Evolutionary conservation across 306 rosid genomes (phyloP), one percentile per base, ranked within the genome.

Genomic region (Purshia tridentata): DNA sequence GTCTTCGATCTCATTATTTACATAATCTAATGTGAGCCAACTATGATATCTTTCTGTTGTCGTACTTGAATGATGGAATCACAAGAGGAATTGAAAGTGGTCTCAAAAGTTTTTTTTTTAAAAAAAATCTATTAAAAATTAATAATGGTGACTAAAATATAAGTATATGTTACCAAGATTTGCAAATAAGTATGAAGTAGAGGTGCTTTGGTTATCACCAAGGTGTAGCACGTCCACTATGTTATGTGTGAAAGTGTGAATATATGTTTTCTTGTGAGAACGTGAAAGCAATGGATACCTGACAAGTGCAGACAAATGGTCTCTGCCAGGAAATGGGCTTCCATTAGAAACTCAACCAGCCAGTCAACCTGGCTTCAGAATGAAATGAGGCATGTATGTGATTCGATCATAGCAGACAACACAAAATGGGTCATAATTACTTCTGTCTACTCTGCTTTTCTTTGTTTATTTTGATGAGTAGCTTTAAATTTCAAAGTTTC

Each of bases 371-470:
- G 35, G 35, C 35, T 29, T 29, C 35, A 29, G 37, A 52, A 63
- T 52, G 47, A 19, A 72, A 60, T 49, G 79, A 41, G 54, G 50
- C 29, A 40, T 53, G 37, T n/a, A 10, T 49, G 69, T 23, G 46
- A 11, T 52, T 47, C n/a, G n/a, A n/a, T n/a, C 39, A 42, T 37
- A 71, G 74, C 79, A 44, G 78, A 78, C 87, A 81, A 66, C n/a
- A 58, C 44, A 67, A 54, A 73, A 79, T 86, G 90, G 86, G 86
- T 68, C 75, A 81, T 82, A 18, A 80, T 65, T 56, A 67, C 54
- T 15, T 47, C 23, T 16, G 9, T 8, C 7, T 59, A 72, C 76
- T 42, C 59, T 52, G 50, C 22, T 13, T 52, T 67, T 55, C 42
- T 49, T 61, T 19, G 49, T 29, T 65, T 18, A 29, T 29, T 35